Percentiles rank a stretch among this genome's conserved stretches.
Conservation (phyloP, 495 filamentous ascomycete species). For the Podospora pseudocomata region DNA sequence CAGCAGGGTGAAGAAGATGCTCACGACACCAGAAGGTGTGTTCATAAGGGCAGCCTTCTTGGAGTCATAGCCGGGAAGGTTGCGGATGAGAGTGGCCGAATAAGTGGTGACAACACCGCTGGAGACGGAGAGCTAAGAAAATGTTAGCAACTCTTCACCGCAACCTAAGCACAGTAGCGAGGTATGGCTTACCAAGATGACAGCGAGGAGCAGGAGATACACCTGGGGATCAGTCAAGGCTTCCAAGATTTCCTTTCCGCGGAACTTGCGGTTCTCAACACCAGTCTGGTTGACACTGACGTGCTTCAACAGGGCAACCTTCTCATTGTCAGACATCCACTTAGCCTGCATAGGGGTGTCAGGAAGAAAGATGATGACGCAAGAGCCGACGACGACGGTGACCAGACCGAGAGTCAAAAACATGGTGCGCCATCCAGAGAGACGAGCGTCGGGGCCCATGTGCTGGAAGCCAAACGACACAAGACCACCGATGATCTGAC, state of each 20-base stretch:
- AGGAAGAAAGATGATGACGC: conserved; percentile 48
- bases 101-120: conserved; percentile 61
- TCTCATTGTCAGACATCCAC: conserved; percentile 50
- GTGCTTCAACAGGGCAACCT: conserved; percentile 40
- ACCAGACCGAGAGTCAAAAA: conserved; percentile 55
- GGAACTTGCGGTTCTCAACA: conserved; percentile 53
- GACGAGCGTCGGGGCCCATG: conserved; percentile 34
- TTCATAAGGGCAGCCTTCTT: conserved; percentile 56
- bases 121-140: conserved; percentile 44
- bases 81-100: conserved; percentile 56
- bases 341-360: conserved; percentile 51
- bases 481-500: conserved; percentile 60
- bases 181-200: conserved; percentile 25
- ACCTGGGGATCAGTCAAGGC: conserved; percentile 36
- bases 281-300: conserved; percentile 46
- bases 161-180: no score
- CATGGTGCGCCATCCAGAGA: conserved; percentile 62
- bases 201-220: conserved; percentile 33
- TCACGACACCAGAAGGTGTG: conserved; percentile 55
- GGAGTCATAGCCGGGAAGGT: conserved; percentile 51
- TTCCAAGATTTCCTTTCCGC: conserved; percentile 37
- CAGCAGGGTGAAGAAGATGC: conserved; percentile 52
- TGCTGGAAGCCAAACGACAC: conserved; percentile 62
- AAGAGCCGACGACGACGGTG: conserved; percentile 48
- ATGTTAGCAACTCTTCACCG: background rate